These are phyloP conservation scores for Geotrichum histeridarum DNA, from an alignment of 1,139 yeast species.

Conservation along the genomic window DNA sequence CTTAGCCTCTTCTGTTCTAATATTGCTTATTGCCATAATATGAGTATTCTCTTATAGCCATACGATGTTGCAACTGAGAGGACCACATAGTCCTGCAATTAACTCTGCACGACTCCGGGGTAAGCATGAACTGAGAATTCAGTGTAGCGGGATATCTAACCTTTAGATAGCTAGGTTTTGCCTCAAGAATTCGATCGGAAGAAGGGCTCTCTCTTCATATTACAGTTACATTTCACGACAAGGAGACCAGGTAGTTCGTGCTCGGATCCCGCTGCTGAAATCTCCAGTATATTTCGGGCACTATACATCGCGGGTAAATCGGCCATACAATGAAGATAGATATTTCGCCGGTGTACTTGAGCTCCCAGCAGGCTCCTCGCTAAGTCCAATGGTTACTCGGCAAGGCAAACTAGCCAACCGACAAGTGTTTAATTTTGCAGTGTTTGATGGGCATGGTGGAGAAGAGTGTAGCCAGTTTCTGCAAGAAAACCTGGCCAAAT, in stretches of 20 bases:
- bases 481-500: conserved; percentile 48
- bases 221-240: conserved; percentile 11
- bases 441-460: conserved; percentile 96
- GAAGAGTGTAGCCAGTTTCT: conserved; percentile 63
- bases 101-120: too few species aligned
- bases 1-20: too few species aligned
- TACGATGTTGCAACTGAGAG: background rate
- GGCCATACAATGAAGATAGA: conserved; percentile 76
- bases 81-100: too few species aligned
- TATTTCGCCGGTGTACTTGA: conserved; percentile 57
- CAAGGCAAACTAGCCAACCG: conserved; percentile 26
- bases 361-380: conserved; percentile 41
- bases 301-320: conserved; percentile 65
- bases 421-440: conserved; percentile 57
- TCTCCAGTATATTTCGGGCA: conserved; percentile 82
- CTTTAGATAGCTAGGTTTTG: background rate
- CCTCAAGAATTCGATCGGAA: background rate
- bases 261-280: conserved; percentile 52
- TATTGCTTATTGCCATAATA: too few species aligned
- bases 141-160: too few species aligned
- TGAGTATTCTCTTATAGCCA: background rate
- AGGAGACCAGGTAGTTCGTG: conserved; percentile 19
- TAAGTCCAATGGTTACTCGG: conserved; percentile 35
- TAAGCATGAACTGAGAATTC: too few species aligned
- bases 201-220: conserved; percentile 15